These are phyloP conservation scores for Myochromella boudieri DNA, from an alignment of 768 basidiomycete genomes.

Conservation along the genomic window DNA sequence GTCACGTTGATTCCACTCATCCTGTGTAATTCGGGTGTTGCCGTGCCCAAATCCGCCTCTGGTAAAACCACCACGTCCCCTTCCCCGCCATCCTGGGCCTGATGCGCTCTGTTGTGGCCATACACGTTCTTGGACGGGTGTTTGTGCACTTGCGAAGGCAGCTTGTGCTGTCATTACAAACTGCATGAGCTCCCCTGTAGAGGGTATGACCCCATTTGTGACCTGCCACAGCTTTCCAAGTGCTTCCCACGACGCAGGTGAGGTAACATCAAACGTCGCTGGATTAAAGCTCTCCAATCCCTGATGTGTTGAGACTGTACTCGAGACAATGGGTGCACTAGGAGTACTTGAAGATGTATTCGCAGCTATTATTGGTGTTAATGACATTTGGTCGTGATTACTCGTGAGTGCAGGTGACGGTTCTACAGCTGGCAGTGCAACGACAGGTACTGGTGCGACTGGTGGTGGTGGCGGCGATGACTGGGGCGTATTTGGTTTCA, in stretches of 20 bases:
- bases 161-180: slow-evolving; percentile 53
- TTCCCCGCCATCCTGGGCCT: slow-evolving; percentile 27
- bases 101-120: slow-evolving; percentile 19
- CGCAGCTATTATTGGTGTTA: slow-evolving; percentile 52
- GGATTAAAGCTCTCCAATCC: slow-evolving; percentile 73
- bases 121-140: slow-evolving; percentile 21
- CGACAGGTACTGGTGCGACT: slow-evolving; percentile 20
- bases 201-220: slow-evolving; percentile 65
- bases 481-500: slow-evolving; percentile 17
- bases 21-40: slow-evolving; percentile 45
- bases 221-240: slow-evolving; percentile 77
- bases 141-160: slow-evolving; percentile 15
- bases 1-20: slow-evolving; percentile 31
- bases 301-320: slow-evolving; percentile 31
- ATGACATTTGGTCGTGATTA: slow-evolving; percentile 46
- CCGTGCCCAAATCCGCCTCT: slow-evolving; percentile 43
- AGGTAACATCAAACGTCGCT: slow-evolving; percentile 70
- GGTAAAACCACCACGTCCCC: slow-evolving; percentile 35
- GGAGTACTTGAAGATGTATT: slow-evolving; percentile 55
- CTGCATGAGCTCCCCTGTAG: slow-evolving; percentile 76
- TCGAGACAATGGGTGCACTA: slow-evolving; percentile 39
- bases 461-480: slow-evolving; percentile 23
- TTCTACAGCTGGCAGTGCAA: slow-evolving; percentile 37
- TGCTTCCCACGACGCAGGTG: slow-evolving; percentile 75
- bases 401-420: slow-evolving; percentile 40